Evolutionary conservation across 257 asterid genomes (phyloP), one percentile per base, ranked within the genome.

Genomic region (Solanum arcanum): DNA sequence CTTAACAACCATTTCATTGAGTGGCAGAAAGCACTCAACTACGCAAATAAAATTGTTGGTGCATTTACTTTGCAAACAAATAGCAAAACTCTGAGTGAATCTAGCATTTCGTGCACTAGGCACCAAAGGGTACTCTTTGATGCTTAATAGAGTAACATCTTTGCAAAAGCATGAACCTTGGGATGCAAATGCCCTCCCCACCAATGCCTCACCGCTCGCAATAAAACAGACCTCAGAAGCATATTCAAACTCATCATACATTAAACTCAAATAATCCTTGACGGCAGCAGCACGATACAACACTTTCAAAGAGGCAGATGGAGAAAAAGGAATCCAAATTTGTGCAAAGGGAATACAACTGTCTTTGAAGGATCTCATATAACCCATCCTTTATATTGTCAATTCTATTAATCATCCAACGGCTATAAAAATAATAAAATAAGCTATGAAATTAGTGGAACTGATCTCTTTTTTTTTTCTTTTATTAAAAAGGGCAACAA

Each of bases 351-450:
- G 82, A 1, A 74, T 41, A 3, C 46, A 20, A 37, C 49, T 74
- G 10, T 74, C 7, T 74, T 72, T 33, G 5, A 35, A 0, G 80
- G 47, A 35, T 16, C n/a, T 29, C 13, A 70, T 70, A 1, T 31
- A 70, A 70, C 42, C 47, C 7, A 1, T 0, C 23, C 47, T 18
- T 0, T 73, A 35, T 73, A 2, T 35, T 5, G 29, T 35, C 27
- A 35, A 18, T 15, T 73, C n/a, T 20, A 7, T 37, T 23, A 0
- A 0, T 27, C 12, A 15, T 0, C 60, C 23, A 0, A 0, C 9
- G 3, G 60, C 81, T 20, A 73, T 37, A 35, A 33, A 33, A 72
- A 72, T 29, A 41, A 69, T 69, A 72, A 31, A 15, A 33, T 35
- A 73, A 73, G 18, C 49, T 18, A 73, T 37, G 49, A 35, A 73